phyloP scores from a whole-genome alignment of 768 basidiomycete genomes.

The Suillus plorans region DNA sequence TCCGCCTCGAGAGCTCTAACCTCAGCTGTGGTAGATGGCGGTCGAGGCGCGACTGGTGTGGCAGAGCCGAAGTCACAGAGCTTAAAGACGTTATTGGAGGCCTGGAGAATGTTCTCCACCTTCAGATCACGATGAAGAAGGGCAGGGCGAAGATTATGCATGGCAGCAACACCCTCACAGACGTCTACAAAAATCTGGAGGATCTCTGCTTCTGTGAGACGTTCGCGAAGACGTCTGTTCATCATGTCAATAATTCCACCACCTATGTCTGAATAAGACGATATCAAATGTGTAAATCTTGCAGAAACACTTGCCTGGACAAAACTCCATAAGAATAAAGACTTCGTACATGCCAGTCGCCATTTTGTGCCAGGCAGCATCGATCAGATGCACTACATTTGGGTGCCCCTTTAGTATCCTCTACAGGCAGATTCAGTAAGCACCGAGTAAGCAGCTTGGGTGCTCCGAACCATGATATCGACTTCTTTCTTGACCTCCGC shows the following conservation, averaged over 20 bases:
- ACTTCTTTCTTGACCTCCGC: slow-evolving; percentile 97
- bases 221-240: slow-evolving; percentile 93
- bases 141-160: slow-evolving; percentile 91
- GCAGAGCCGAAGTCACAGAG: slow-evolving; percentile 98
- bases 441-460: slow-evolving; percentile 13
- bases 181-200: slow-evolving; percentile 97
- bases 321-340: slow-evolving; percentile 99
- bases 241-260: slow-evolving; percentile 99
- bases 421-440: slow-evolving; percentile 45
- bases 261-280: slow-evolving; percentile 44
- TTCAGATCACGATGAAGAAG: slow-evolving; percentile 97
- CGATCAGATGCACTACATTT: slow-evolving; percentile 94
- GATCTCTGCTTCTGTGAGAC: slow-evolving; percentile 94
- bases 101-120: slow-evolving; percentile 97
- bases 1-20: slow-evolving; percentile 87
- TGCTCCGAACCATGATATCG: slow-evolving; percentile 86
- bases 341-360: slow-evolving; percentile 89
- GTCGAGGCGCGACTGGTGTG: slow-evolving; percentile 62
- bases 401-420: slow-evolving; percentile 89
- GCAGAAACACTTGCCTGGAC: slow-evolving; percentile 56
- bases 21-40: slow-evolving; percentile 80
- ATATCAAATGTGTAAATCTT: neutral
- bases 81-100: slow-evolving; percentile 82
- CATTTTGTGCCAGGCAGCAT: slow-evolving; percentile 87
- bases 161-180: slow-evolving; percentile 93